Conservation (phyloP, 2,329 filamentous ascomycete species). For the Pezicula radicicola region DNA sequence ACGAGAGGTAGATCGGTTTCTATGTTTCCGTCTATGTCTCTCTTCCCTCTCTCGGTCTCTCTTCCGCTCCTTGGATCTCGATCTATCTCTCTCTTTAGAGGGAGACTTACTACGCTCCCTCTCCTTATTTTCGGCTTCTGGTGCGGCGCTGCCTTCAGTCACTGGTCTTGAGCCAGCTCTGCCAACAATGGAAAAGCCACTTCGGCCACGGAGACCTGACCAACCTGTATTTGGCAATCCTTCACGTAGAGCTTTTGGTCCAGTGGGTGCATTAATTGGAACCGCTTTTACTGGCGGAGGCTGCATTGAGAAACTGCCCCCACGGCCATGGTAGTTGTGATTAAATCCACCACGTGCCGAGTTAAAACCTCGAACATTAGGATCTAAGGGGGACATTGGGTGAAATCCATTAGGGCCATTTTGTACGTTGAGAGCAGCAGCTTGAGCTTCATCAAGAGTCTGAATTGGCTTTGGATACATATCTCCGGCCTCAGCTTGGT, state of each 20-base stretch:
- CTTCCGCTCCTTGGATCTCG: slow-evolving; percentile 27
- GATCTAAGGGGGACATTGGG: slow-evolving; percentile 78
- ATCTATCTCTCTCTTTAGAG: slow-evolving; percentile 22
- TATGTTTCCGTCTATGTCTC: slow-evolving; percentile 23
- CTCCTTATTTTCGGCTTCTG: slow-evolving; percentile 20
- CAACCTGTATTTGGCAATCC: slow-evolving; percentile 80
- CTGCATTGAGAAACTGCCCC: slow-evolving; percentile 34
- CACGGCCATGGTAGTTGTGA: slow-evolving; percentile 29
- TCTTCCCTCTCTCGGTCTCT: slow-evolving; percentile 22
- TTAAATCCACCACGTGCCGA: slow-evolving; percentile 33
- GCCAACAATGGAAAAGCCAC: slow-evolving; percentile 32
- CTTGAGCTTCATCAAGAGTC: slow-evolving; percentile 26
- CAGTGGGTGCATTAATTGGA: slow-evolving; percentile 77
- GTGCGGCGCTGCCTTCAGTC: slow-evolving; percentile 22
- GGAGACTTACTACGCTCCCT: slow-evolving; percentile 21
- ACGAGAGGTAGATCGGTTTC: slow-evolving; percentile 25
- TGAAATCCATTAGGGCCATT: slow-evolving; percentile 71
- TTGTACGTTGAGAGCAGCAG: slow-evolving; percentile 64
- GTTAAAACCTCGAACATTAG: slow-evolving; percentile 21
- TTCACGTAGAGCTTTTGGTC: slow-evolving; percentile 91
- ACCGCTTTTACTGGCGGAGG: slow-evolving; percentile 27
- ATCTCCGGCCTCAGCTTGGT: slow-evolving; percentile 9
- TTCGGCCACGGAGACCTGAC: slow-evolving; percentile 50
- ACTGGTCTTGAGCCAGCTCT: slow-evolving; percentile 23
- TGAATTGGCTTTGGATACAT: slow-evolving; percentile 25